phyloP scores from a whole-genome alignment of 2,329 filamentous ascomycete genomes.

The Chaetomiaceae sp. region DNA sequence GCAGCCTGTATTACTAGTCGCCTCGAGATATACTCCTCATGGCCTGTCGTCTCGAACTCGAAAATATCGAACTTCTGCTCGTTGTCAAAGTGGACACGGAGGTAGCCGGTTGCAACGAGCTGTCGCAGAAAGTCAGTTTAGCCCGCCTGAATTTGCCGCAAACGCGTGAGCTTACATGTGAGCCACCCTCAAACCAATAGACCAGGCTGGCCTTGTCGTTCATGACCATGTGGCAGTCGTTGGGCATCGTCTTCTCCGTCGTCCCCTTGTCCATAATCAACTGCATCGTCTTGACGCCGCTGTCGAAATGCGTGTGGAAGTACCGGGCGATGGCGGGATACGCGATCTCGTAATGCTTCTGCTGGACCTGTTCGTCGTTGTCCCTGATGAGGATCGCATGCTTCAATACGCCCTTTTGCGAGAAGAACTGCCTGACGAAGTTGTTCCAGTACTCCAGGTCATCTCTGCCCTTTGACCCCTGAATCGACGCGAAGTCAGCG shows the following conservation, averaged over 20 bases:
- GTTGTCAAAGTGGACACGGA: constrained; percentile 74
- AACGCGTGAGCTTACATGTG: constrained; percentile 59
- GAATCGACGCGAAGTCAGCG: constrained; percentile 25
- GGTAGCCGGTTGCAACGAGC: constrained; percentile 71
- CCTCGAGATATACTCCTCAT: constrained; percentile 81
- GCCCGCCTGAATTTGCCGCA: background rate
- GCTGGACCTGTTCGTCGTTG: constrained; percentile 49
- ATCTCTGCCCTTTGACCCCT: constrained; percentile 57
- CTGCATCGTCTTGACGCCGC: constrained; percentile 80
- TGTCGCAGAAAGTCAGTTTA: constrained; percentile 37
- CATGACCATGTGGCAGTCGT: constrained; percentile 68
- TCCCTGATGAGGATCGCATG: constrained; percentile 60
- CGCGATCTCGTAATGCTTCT: constrained; percentile 84
- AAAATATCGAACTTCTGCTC: constrained; percentile 79
- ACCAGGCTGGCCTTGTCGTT: constrained; percentile 74
- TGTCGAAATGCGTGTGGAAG: constrained; percentile 84
- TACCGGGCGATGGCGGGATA: constrained; percentile 80
- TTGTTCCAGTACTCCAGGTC: constrained; percentile 72
- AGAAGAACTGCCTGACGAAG: constrained; percentile 81
- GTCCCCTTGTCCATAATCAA: constrained; percentile 70
- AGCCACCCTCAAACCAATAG: constrained; percentile 82
- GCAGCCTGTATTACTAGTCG: constrained; percentile 58
- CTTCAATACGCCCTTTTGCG: constrained; percentile 69
- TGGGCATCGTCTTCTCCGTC: constrained; percentile 52
- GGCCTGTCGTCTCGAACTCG: constrained; percentile 70